Evolutionary conservation across 2,329 filamentous ascomycete species (phyloP).

Genomic region (Lachnellula cervina): DNA sequence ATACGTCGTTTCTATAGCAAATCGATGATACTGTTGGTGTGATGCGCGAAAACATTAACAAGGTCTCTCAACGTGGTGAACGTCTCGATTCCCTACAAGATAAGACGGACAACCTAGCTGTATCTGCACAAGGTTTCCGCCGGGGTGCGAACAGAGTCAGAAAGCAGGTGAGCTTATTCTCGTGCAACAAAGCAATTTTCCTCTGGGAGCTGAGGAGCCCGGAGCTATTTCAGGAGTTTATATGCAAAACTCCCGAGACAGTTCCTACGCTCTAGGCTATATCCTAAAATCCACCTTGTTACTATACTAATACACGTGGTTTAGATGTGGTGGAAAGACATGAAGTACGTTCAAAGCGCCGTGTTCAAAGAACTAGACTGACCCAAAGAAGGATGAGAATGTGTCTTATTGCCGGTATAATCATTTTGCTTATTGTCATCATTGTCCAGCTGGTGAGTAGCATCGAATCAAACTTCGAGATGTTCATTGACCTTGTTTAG

Average conservation of each 20-base stretch:
- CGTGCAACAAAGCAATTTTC: too few relatives aligned
- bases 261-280: too few relatives aligned
- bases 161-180: constrained; percentile 66
- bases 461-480: not conserved
- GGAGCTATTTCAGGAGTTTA: too few relatives aligned
- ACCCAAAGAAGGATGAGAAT: constrained; percentile 78
- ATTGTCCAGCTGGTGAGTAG: constrained; percentile 78
- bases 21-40: constrained; percentile 93
- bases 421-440: constrained; percentile 88
- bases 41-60: constrained; percentile 97
- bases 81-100: constrained; percentile 83
- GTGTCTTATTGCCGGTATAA: constrained; percentile 86
- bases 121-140: constrained; percentile 91
- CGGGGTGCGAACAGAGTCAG: constrained; percentile 93
- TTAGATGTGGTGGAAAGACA: constrained; percentile 66
- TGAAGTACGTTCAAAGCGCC: not conserved
- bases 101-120: constrained; percentile 91
- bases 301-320: too few relatives aligned
- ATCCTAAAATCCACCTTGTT: too few relatives aligned
- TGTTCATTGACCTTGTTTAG: constrained; percentile 31
- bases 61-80: constrained; percentile 89
- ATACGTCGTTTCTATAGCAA: constrained; percentile 57
- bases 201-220: too few relatives aligned
- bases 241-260: too few relatives aligned
- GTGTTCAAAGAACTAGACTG: not conserved